Evolutionary conservation across 2,329 filamentous ascomycete genomes (phyloP), one percentile per base, ranked within the genome.

Genomic region (Pestalotiopsis sp.): DNA sequence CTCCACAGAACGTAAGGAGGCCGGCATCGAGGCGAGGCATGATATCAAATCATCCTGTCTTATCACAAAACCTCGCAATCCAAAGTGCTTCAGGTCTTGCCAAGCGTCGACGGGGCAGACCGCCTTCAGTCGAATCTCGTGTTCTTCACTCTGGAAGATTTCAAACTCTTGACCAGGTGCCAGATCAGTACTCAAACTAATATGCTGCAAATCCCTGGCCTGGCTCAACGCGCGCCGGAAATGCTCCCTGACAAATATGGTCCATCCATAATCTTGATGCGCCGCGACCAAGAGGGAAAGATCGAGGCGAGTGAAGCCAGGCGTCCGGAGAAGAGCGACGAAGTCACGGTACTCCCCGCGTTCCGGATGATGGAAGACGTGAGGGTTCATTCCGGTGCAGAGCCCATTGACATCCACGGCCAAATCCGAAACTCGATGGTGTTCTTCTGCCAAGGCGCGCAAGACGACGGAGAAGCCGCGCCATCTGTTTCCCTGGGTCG

Each of bases 391-490:
- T 1, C 79, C 79, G 0, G 75, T 79, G 2, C 66, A 9, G 5
- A 81, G 68, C 13, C 71, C 58, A 58, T 78, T 70, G 2, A 69
- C 72, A 61, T 82, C 77, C 5, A 83, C 17, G 4, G 78, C 45
- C 2, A 85, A 70, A 59, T 82, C 81, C 1, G 76, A 69, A 17
- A 84, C 66, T 4, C 68, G 67, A 25, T 76, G 69, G 1, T 73
- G 52, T 3, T 31, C 65, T 71, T 62, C 1, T 41, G 76, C 72
- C 13, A 81, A 72, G 6, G 71, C 72, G 4, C 73, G 71, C 4
- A 75, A 74, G 12, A 79, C 59, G 27, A 75, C 66, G 12, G 72
- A 74, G 59, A 81, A 79, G 0, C 79, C 79, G 9, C 78, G 77
- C 74, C 78, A 80, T 17, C 70, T 75, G 27, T 70, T 66, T 12